phyloP scores from a whole-genome alignment of 495 filamentous ascomycete genomes.

The Penicillium lagena region DNA sequence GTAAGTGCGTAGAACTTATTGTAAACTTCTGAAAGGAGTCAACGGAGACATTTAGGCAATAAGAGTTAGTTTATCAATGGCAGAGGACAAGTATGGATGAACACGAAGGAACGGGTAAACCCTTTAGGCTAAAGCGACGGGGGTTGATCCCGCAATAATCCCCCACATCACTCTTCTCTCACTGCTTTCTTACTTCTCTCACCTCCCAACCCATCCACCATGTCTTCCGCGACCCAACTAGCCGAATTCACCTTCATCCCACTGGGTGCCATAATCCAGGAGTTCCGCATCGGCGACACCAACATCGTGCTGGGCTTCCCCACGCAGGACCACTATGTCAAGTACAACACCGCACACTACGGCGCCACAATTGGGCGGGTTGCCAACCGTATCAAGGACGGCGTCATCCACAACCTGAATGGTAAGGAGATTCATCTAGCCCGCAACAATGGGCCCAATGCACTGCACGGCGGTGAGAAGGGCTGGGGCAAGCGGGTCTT shows the following conservation, averaged over 20 bases:
- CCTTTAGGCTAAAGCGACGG: no score
- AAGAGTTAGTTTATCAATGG: no score
- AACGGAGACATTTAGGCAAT: no score
- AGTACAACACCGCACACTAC: conserved; percentile 71
- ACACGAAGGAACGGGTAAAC: no score
- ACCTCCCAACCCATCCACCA: conserved; percentile 1
- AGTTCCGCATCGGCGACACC: conserved; percentile 64
- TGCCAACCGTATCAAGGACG: conserved; percentile 77
- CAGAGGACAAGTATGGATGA: no score
- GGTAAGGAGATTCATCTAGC: conserved; percentile 60
- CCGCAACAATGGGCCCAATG: conserved; percentile 72
- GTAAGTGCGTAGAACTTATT: no score
- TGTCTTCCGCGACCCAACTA: conserved; percentile 18
- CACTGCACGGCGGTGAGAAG: conserved; percentile 70
- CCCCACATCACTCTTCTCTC: conserved; percentile 1
- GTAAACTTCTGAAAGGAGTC: no score
- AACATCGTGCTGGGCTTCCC: conserved; percentile 89
- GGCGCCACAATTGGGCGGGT: conserved; percentile 91
- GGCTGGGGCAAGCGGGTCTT: conserved; percentile 87
- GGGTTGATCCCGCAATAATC: not conserved
- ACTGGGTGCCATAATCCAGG: conserved; percentile 82
- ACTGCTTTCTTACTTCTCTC: not conserved
- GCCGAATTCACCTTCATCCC: conserved; percentile 62
- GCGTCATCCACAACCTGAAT: conserved; percentile 66
- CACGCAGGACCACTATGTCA: conserved; percentile 61